phyloP scores from a whole-genome alignment of 176 grass and related monocot genomes.

The Oryza officinalis region DNA sequence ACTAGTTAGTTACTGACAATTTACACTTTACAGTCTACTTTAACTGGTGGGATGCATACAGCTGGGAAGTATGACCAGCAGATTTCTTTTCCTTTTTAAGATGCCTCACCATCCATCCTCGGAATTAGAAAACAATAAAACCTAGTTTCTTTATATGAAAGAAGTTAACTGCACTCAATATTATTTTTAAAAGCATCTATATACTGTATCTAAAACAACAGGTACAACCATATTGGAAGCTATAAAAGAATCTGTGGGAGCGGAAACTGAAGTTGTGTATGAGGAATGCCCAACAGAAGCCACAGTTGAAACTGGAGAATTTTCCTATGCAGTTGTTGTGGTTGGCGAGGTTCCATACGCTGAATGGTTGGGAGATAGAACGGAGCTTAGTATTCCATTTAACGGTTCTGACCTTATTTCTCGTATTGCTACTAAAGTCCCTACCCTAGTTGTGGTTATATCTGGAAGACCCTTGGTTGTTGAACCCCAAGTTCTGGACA shows the following conservation, averaged over 20 bases:
- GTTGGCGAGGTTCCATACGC: slow-evolving; percentile 83
- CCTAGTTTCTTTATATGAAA: slow-evolving; percentile 17
- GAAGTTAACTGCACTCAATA: slow-evolving; percentile 11
- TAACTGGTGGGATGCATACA: slow-evolving; percentile 2
- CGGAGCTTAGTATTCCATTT: slow-evolving; percentile 64
- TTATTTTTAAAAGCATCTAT: slow-evolving; percentile 8
- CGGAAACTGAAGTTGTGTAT: slow-evolving; percentile 67
- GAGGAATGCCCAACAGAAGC: slow-evolving; percentile 59
- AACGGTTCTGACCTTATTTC: slow-evolving; percentile 52
- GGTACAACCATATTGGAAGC: slow-evolving; percentile 85
- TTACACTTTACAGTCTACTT: neutral
- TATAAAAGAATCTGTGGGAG: slow-evolving; percentile 50
- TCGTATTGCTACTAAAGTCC: slow-evolving; percentile 53
- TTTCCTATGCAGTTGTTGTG: slow-evolving; percentile 72
- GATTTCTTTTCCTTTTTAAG: neutral
- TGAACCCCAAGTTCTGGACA: slow-evolving; percentile 52
- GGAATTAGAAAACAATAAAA: neutral
- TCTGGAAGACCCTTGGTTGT: slow-evolving; percentile 82
- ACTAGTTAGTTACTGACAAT: neutral
- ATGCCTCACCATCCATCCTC: neutral
- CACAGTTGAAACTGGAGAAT: slow-evolving; percentile 46
- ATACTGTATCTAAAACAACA: slow-evolving; percentile 39
- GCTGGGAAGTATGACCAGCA: neutral
- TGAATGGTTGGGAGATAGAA: slow-evolving; percentile 71
- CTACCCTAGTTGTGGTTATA: slow-evolving; percentile 65